Base-by-base conservation (phyloP, 176 grass and related monocot genomes). In the Aegilops tauschii region DNA sequence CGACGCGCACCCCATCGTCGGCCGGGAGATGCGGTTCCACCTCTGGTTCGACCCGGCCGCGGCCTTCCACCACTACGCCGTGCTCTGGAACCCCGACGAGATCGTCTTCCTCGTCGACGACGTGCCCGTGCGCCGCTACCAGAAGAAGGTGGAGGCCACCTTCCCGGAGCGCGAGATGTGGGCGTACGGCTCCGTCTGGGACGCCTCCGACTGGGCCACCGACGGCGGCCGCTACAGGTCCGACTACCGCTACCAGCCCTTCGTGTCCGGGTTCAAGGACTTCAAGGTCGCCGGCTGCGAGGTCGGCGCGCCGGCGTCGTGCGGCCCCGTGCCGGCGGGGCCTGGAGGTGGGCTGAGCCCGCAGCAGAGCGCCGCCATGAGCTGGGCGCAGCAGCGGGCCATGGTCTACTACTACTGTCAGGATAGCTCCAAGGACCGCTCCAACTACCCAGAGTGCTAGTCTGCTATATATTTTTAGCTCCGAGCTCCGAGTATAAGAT, bases 91-190 rank as follows among this genome's bases (percentile, higher is more conserved):
- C 87, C 89, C 95, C 18, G 91, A 97, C 82, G 69, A 95, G 84
- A 91, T 97, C 85, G 88, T 97, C 88, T 96, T 96, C 91, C 92
- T 90, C 73, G 92, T 96, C 25, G 94, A 96, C 86, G 92, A 96
- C 82, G 82, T 93, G 28, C 92, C 94, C 6, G 49, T 93, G 0
- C 89, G 94, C 21, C 86, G 91, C 6, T 93, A 96, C 37, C 74
- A 58, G 3, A 90, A 65, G 32, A 87, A 85, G n/a, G 54, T 42
- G 0, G 64, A 50, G 0, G 67, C 70, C 4, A 23, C 20, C 0
- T 96, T 82, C 85, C 91, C 94, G 0, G 74, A 78, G 63, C 54
- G 94, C 1, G 58, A 87, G 73, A 96, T 96, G 94, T 96, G 94
- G 94, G 86, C 81, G 0, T 96, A 93, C 66, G 94, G 94, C 23